Conservation (phyloP, 2,329 filamentous ascomycete genomes). For the Fusarium sp. region DNA sequence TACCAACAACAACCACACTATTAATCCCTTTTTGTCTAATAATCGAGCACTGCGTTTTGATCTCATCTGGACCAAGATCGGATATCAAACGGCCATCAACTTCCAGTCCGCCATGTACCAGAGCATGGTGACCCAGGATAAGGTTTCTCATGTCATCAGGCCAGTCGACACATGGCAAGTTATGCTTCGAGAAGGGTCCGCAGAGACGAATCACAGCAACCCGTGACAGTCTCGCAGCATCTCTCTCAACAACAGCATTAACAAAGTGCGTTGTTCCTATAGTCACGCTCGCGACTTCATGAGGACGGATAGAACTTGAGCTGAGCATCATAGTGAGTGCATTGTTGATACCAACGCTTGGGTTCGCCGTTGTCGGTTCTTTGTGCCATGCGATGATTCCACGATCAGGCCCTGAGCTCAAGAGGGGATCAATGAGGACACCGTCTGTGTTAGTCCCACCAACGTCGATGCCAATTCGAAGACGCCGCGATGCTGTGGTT, state of each 20-base stretch:
- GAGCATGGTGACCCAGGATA: slow-evolving; percentile 56
- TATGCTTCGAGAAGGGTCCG: slow-evolving; percentile 62
- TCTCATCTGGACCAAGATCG: slow-evolving; percentile 54
- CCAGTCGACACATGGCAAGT: slow-evolving; percentile 64
- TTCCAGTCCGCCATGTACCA: slow-evolving; percentile 62
- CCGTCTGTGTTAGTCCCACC: slow-evolving; percentile 65
- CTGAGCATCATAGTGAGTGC: slow-evolving; percentile 57
- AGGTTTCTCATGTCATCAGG: slow-evolving; percentile 58
- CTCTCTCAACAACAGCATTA: slow-evolving; percentile 66
- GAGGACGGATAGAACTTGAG: slow-evolving; percentile 45
- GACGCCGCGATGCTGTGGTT: slow-evolving; percentile 19
- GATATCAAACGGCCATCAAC: slow-evolving; percentile 60
- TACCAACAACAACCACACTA: slow-evolving; percentile 59
- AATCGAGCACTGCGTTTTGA: slow-evolving; percentile 51
- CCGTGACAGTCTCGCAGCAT: slow-evolving; percentile 56
- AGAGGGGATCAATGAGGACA: slow-evolving; percentile 58
- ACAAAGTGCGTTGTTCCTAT: slow-evolving; percentile 68
- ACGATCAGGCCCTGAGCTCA: slow-evolving; percentile 47
- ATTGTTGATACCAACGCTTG: slow-evolving; percentile 57
- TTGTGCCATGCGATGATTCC: slow-evolving; percentile 62
- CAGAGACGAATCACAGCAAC: slow-evolving; percentile 66
- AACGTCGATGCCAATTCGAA: slow-evolving; percentile 58
- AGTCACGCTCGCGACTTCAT: slow-evolving; percentile 58
- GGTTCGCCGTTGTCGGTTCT: slow-evolving; percentile 58
- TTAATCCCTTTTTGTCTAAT: slow-evolving; percentile 56